Percentiles rank a stretch among this genome's conserved stretches.
phyloP scores from a whole-genome alignment of 768 basidiomycete species.

The Tricholoma sp. region DNA sequence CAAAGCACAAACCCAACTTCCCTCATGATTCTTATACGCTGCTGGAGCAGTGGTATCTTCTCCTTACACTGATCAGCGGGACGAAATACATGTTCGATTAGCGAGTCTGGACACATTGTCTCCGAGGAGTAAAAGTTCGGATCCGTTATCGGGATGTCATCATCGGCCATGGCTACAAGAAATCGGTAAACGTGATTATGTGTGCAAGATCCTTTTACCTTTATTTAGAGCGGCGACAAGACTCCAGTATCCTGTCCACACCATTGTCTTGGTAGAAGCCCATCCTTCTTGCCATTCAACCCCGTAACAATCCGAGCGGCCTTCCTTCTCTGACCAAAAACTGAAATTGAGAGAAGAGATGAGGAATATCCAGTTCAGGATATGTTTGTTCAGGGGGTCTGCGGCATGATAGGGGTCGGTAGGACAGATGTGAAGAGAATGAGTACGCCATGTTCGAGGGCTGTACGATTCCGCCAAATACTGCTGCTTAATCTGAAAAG shows the following conservation, averaged over 20 bases:
- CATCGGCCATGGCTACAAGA: slow-evolving; percentile 63
- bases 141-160: slow-evolving; percentile 71
- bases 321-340: slow-evolving; percentile 80
- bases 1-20: slow-evolving; percentile 71
- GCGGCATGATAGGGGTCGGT: slow-evolving; percentile 53
- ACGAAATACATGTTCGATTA: slow-evolving; percentile 68
- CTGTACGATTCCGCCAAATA: slow-evolving; percentile 63
- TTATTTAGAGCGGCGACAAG: slow-evolving; percentile 78
- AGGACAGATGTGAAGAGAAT: slow-evolving; percentile 71
- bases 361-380: slow-evolving; percentile 84
- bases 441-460: slow-evolving; percentile 77
- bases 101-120: slow-evolving; percentile 60
- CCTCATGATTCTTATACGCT: slow-evolving; percentile 75
- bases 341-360: slow-evolving; percentile 84
- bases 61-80: slow-evolving; percentile 54
- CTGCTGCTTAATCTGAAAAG: slow-evolving; percentile 53
- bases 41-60: slow-evolving; percentile 59
- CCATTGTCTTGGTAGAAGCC: slow-evolving; percentile 40
- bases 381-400: slow-evolving; percentile 49
- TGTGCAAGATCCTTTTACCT: slow-evolving; percentile 38
- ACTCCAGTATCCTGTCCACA: slow-evolving; percentile 86
- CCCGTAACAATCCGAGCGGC: slow-evolving; percentile 57
- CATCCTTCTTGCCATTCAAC: slow-evolving; percentile 75
- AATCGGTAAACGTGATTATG: background rate
- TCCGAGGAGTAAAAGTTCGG: slow-evolving; percentile 77